These are phyloP conservation scores for Serendipita sp. DNA, from an alignment of 768 basidiomycete species.

Conservation along the genomic window DNA sequence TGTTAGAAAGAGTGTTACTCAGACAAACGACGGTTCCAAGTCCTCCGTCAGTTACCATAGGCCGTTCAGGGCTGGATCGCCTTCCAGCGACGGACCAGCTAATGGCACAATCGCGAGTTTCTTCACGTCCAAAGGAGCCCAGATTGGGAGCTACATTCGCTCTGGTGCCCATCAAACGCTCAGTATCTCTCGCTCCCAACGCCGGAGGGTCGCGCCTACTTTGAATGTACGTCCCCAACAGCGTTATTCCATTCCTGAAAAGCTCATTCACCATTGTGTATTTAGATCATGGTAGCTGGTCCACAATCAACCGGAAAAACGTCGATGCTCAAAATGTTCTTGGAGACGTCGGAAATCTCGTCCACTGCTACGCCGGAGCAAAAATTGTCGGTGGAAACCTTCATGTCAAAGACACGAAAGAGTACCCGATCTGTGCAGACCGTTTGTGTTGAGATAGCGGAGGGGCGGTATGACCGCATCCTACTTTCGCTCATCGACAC, in stretches of 20 bases:
- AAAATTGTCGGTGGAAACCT: slow-evolving; percentile 43
- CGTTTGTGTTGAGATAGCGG: slow-evolving; percentile 66
- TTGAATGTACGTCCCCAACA: slow-evolving; percentile 47
- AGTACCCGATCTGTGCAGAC: slow-evolving; percentile 45
- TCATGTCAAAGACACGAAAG: slow-evolving; percentile 45
- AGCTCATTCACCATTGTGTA: background rate
- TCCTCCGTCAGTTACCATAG: slow-evolving; percentile 43
- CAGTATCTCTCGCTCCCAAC: slow-evolving; percentile 23
- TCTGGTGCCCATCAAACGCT: slow-evolving; percentile 13
- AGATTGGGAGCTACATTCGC: background rate
- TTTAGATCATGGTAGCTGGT: slow-evolving; percentile 42
- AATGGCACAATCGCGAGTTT: slow-evolving; percentile 26
- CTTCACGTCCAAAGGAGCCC: slow-evolving; percentile 3
- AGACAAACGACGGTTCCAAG: background rate
- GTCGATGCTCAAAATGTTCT: slow-evolving; percentile 58
- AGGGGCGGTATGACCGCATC: slow-evolving; percentile 62
- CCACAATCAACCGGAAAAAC: slow-evolving; percentile 76
- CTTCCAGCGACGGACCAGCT: slow-evolving; percentile 8
- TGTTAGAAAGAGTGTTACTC: background rate
- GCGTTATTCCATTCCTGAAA: background rate
- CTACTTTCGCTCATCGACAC: slow-evolving; percentile 73
- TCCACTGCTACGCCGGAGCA: slow-evolving; percentile 65
- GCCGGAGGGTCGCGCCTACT: slow-evolving; percentile 41
- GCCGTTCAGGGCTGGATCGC: slow-evolving; percentile 34
- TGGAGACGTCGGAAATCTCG: slow-evolving; percentile 75